These are phyloP conservation scores for Syncephalastrum contaminatum DNA, from an alignment of 371 early-diverging fungal species.

Conservation along the genomic window DNA sequence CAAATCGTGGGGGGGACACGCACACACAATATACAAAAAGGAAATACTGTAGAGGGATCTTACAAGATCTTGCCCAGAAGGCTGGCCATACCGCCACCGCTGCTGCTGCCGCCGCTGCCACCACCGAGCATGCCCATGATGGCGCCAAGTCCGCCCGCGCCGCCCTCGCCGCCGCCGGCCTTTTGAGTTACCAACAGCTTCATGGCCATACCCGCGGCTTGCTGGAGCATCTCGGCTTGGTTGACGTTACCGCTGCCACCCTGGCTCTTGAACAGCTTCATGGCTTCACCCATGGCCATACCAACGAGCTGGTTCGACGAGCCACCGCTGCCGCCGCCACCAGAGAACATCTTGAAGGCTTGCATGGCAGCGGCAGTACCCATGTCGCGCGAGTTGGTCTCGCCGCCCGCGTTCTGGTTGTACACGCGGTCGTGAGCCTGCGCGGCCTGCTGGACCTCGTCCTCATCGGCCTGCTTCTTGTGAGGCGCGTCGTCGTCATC, in stretches of 20 bases:
- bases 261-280: conserved; percentile 35
- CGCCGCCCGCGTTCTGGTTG: conserved; percentile 24
- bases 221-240: conserved; percentile 10
- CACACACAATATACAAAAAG: conserved; percentile 2
- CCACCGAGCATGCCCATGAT: conserved; percentile 17
- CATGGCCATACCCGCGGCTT: conserved; percentile 12
- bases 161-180: conserved; percentile 12
- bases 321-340: conserved; percentile 30
- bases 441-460: conserved; percentile 32
- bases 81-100: conserved; percentile 12
- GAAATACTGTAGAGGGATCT: conserved; percentile 6
- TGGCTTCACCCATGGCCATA: conserved; percentile 53
- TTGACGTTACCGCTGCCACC: conserved; percentile 9
- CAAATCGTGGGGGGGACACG: too few relatives aligned
- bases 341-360: conserved; percentile 49
- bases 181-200: conserved; percentile 17
- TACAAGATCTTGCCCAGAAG: conserved; percentile 20
- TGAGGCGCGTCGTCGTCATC: conserved; percentile 27
- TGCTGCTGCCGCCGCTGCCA: conserved; percentile 9
- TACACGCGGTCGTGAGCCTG: conserved; percentile 38
- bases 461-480: conserved; percentile 22
- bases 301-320: conserved; percentile 35
- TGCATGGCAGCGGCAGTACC: conserved; percentile 52
- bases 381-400: conserved; percentile 36
- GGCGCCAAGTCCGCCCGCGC: conserved; percentile 19